Evolutionary conservation across 2,329 filamentous ascomycete genomes (phyloP), one percentile per base, ranked within the genome.

Genomic region (Aspergillus alliaceus): DNA sequence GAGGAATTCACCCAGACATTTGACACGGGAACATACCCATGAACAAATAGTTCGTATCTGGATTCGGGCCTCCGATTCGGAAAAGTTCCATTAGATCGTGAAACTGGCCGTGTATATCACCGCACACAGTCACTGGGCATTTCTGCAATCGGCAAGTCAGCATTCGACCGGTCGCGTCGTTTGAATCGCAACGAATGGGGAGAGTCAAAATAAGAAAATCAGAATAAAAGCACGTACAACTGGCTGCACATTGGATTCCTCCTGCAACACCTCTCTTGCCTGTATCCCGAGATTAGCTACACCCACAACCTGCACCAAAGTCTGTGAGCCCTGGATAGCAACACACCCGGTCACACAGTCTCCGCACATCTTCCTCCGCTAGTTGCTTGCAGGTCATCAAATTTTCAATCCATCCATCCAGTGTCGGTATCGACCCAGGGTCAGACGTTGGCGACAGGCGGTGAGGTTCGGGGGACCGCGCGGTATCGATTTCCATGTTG

Each of bases 71-170:
- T 67, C 95, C 95, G 76, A 99, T 98, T 81, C 96, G 96, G 85
- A 99, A 99, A 53, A 99, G 86, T 80, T 99, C 95, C 92, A 99
- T 98, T 77, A 99, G 80, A 74, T 99, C 95, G 78, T 98, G 93
- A 77, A 98, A 98, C 79, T 99, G 95, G 66, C 95, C 95, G 78
- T 99, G 95, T 75, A 99, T 99, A 79, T 99, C 95, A 75, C 95
- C 95, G 77, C 95, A 98, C 61, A 99, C 95, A 56, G 95, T 99
- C 66, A 98, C 95, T 44, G 95, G 95, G 76, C 93, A 98, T 93
- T 97, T 97, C 90, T 93, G 67, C 54, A 66, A 34, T 61, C 49
- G 60, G 62, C 6, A 58, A 66, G 66, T 65, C 64, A 59, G 53
- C 62, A 46, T 50, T 34, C 22, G 40, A 27, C 40, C 40, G 40